These are phyloP conservation scores for Massariosphaeria phaeospora DNA, from an alignment of 495 filamentous ascomycete species.

Conservation along the genomic window DNA sequence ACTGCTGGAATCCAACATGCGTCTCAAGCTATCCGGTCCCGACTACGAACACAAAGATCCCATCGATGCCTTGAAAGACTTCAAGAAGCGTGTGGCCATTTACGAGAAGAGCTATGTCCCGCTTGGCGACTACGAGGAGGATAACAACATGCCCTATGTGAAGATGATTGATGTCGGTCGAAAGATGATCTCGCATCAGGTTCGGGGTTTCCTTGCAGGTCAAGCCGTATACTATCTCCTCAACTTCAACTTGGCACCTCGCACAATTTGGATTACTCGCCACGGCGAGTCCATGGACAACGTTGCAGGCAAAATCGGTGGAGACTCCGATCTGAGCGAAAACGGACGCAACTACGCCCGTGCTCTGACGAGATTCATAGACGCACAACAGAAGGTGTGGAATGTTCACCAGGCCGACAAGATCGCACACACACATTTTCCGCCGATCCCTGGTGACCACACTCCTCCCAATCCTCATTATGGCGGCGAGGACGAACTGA, in stretches of 20 bases:
- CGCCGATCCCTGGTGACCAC: constrained; percentile 78
- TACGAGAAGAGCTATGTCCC: constrained; percentile 93
- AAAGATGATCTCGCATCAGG: constrained; percentile 84
- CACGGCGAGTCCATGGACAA: constrained; percentile 87
- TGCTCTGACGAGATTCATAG: constrained; percentile 71
- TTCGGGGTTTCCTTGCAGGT: constrained; percentile 83
- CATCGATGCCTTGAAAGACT: constrained; percentile 72
- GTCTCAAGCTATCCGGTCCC: constrained; percentile 90
- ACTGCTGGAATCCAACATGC: constrained; percentile 94
- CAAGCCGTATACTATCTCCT: constrained; percentile 89
- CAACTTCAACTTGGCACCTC: constrained; percentile 90
- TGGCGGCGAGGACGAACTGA: constrained; percentile 51
- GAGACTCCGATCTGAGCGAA: constrained; percentile 74
- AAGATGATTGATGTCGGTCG: constrained; percentile 97
- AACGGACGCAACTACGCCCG: constrained; percentile 68
- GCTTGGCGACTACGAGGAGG: constrained; percentile 85
- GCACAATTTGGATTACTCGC: constrained; percentile 96
- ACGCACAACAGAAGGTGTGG: constrained; percentile 68
- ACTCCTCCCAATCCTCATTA: constrained; percentile 93
- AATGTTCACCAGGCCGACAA: constrained; percentile 69
- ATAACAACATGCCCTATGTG: constrained; percentile 82
- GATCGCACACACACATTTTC: constrained; percentile 65
- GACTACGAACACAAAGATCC: constrained; percentile 96
- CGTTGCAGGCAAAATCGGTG: constrained; percentile 71
- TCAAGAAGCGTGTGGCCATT: constrained; percentile 86